Evolutionary conservation across 1,139 yeast species (phyloP).

Genomic region (Meyerozyma carpophila): DNA sequence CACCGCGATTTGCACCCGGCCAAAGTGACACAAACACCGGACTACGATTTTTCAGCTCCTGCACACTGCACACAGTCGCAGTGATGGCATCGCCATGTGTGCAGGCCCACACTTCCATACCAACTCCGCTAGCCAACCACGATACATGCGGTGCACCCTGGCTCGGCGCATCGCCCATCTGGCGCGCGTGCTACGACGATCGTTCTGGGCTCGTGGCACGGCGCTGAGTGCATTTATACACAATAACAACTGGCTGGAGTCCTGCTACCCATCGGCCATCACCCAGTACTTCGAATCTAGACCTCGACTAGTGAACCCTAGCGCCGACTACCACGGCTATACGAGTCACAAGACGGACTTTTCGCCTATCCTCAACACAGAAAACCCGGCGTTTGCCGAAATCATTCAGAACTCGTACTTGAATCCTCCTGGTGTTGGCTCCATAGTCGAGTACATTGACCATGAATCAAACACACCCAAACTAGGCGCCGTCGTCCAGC

Average conservation of each 20-base stretch:
- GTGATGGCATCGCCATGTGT: too few relatives aligned
- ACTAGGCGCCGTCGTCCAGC: constrained; percentile 31
- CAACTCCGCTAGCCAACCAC: too few relatives aligned
- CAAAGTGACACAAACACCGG: too few relatives aligned
- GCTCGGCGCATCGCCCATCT: too few relatives aligned
- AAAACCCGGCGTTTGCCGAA: neutral
- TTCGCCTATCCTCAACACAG: neutral
- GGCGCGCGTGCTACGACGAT: neutral
- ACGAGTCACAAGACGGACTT: neutral
- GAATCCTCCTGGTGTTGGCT: constrained; percentile 23
- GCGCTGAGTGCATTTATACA: neutral
- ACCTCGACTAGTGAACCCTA: neutral
- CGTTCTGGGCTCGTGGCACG: neutral
- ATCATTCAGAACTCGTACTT: neutral
- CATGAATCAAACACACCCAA: constrained; percentile 6
- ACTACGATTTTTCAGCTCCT: too few relatives aligned
- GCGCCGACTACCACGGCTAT: neutral
- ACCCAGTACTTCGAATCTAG: neutral
- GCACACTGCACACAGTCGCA: too few relatives aligned
- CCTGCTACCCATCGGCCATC: neutral
- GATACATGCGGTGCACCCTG: too few relatives aligned
- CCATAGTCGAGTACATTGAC: constrained; percentile 27
- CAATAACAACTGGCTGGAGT: neutral
- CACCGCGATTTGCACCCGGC: too few relatives aligned
- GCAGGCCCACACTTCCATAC: too few relatives aligned